These are phyloP conservation scores for Penicillium aurantiogriseum DNA, from an alignment of 2,329 filamentous ascomycete genomes.

Conservation along the genomic window DNA sequence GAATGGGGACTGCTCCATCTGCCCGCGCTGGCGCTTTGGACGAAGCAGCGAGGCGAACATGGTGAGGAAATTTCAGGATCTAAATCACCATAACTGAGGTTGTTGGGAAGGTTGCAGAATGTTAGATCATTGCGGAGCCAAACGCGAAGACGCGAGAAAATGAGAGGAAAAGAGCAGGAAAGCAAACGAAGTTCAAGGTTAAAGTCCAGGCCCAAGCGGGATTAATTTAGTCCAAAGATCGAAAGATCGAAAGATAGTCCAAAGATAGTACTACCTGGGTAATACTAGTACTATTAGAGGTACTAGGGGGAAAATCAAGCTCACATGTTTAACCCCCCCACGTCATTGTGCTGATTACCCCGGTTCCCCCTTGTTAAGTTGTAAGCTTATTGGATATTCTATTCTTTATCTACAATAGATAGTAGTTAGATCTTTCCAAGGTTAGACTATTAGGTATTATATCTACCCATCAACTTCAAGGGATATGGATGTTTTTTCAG, in stretches of 20 bases:
- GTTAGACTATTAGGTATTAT: not conserved
- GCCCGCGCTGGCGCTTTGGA: slow-evolving; percentile 19
- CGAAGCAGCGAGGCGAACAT: slow-evolving; percentile 27
- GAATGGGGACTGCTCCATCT: slow-evolving; percentile 18
- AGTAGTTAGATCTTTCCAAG: not conserved
- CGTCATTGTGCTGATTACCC: slow-evolving; percentile 7
- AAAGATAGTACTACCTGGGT: not conserved
- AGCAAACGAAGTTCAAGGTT: not conserved
- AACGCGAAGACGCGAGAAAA: not conserved
- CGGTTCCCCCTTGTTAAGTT: not conserved
- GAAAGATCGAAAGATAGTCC: not conserved
- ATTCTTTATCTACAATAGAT: too few relatives aligned
- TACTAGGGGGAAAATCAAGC: not conserved
- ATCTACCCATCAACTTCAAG: not conserved
- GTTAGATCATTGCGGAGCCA: slow-evolving; percentile 7
- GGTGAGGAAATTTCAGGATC: slow-evolving; percentile 1
- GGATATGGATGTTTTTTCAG: not conserved
- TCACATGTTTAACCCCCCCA: not conserved
- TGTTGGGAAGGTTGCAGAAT: not conserved
- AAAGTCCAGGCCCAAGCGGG: slow-evolving; percentile 2
- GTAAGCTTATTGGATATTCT: not conserved
- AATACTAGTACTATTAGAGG: too few relatives aligned
- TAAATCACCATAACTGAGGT: slow-evolving; percentile 13
- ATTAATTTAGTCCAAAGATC: slow-evolving; percentile 1
- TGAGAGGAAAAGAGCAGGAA: not conserved